Evolutionary conservation across 768 basidiomycete species (phyloP).

Genomic region (Leucogyrophana mollusca): DNA sequence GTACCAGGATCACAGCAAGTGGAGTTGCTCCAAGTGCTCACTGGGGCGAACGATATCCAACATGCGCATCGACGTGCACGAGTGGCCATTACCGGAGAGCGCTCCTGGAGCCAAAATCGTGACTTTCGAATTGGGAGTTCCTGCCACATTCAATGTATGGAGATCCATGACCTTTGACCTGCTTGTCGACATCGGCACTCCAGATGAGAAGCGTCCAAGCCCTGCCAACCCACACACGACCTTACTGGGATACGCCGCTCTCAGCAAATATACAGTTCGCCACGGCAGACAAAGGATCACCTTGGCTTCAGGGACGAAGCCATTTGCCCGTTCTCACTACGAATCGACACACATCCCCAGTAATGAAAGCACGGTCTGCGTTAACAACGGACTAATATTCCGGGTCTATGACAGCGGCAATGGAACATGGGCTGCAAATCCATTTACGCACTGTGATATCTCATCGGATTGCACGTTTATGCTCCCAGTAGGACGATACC

Average conservation of each 20-base stretch:
- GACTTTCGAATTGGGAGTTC: slow-evolving; percentile 43
- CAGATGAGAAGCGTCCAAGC: too few relatives aligned
- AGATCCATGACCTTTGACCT: slow-evolving; percentile 35
- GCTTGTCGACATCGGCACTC: slow-evolving; percentile 32
- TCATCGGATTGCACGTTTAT: slow-evolving; percentile 24
- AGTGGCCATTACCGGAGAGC: slow-evolving; percentile 44
- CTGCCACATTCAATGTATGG: slow-evolving; percentile 39
- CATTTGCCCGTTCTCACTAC: slow-evolving; percentile 17
- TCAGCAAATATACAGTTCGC: slow-evolving; percentile 10
- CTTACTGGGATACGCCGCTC: slow-evolving; percentile 12
- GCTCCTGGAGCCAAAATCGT: slow-evolving; percentile 17
- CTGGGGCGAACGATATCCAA: slow-evolving; percentile 8
- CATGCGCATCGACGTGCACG: slow-evolving; percentile 34
- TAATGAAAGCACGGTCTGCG: slow-evolving; percentile 12
- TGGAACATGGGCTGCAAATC: slow-evolving; percentile 11
- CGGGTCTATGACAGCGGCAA: slow-evolving; percentile 19
- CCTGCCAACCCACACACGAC: slow-evolving; percentile 8
- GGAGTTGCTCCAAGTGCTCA: slow-evolving; percentile 27
- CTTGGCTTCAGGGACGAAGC: slow-evolving; percentile 14
- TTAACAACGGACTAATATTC: slow-evolving; percentile 29
- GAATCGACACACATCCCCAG: slow-evolving; percentile 6
- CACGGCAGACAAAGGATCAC: neutral
- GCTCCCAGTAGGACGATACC: slow-evolving; percentile 28
- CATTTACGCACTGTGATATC: slow-evolving; percentile 18
- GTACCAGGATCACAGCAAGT: neutral